Evolutionary conservation across 805 yeast genomes (phyloP).

Genomic region (Metschnikowia arizonensis): DNA sequence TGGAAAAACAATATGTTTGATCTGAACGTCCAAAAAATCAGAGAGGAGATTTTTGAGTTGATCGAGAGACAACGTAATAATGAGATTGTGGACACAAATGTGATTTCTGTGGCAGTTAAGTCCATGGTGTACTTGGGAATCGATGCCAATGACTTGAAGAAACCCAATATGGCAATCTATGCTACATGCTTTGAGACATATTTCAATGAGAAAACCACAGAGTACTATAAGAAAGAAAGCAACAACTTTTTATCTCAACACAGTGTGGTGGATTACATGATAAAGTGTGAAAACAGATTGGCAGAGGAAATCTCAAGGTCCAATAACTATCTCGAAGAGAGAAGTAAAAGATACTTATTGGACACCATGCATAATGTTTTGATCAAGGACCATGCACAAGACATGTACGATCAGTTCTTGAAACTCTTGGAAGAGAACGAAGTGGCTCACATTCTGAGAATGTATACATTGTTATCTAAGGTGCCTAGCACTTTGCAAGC

Average conservation of each 20-base stretch:
- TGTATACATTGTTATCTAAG: conserved; percentile 71
- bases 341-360: conserved; percentile 72
- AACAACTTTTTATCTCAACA: conserved; percentile 60
- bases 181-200: conserved; percentile 72
- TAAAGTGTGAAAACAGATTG: conserved; percentile 76
- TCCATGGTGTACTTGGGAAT: conserved; percentile 89
- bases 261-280: conserved; percentile 87
- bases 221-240: conserved; percentile 68
- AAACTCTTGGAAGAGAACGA: conserved; percentile 70
- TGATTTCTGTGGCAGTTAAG: conserved; percentile 69
- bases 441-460: conserved; percentile 67
- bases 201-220: conserved; percentile 66
- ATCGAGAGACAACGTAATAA: conserved; percentile 78
- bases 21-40: conserved; percentile 54
- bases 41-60: conserved; percentile 68
- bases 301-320: conserved; percentile 79
- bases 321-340: conserved; percentile 76
- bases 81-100: conserved; percentile 61
- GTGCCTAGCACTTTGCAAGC: conserved; percentile 79
- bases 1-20: conserved; percentile 86
- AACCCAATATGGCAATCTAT: conserved; percentile 77
- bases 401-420: conserved; percentile 72
- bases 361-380: conserved; percentile 72
- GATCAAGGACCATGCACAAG: conserved; percentile 72
- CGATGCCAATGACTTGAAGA: conserved; percentile 84